phyloP scores from a whole-genome alignment of 1,284 basidiomycete species.

The Cutaneotrichosporon sp. region DNA sequence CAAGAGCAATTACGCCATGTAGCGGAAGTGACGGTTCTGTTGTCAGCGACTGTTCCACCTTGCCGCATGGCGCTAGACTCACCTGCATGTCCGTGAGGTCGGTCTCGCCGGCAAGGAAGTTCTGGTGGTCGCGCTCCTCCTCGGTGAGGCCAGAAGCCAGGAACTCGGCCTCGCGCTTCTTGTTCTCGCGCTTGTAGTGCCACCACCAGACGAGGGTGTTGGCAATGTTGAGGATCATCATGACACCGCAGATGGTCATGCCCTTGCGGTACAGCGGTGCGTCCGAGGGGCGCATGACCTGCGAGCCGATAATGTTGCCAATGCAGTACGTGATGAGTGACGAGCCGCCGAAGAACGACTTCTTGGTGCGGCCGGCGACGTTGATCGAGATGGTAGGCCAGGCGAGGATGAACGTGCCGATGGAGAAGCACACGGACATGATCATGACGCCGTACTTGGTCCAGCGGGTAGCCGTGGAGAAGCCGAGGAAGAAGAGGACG shows the following conservation, averaged over 20 bases:
- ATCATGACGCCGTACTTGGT: slow-evolving; percentile 26
- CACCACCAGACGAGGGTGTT: slow-evolving; percentile 26
- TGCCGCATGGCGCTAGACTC: too few species aligned
- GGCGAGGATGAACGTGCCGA: slow-evolving; percentile 23
- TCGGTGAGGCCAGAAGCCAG: slow-evolving; percentile 22
- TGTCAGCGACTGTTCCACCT: neutral
- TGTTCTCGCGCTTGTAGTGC: slow-evolving; percentile 33
- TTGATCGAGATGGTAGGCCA: slow-evolving; percentile 22
- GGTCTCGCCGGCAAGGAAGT: slow-evolving; percentile 34
- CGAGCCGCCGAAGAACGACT: slow-evolving; percentile 26
- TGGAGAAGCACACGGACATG: slow-evolving; percentile 25
- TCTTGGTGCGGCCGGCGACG: slow-evolving; percentile 27
- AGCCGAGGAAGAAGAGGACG: slow-evolving; percentile 29
- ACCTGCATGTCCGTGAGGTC: slow-evolving; percentile 31
- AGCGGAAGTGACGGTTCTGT: slow-evolving; percentile 20
- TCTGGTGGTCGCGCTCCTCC: slow-evolving; percentile 32
- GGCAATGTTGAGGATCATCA: slow-evolving; percentile 19
- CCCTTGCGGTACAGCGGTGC: slow-evolving; percentile 29
- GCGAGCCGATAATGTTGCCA: slow-evolving; percentile 34
- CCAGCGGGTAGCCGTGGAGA: neutral
- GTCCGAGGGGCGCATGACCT: slow-evolving; percentile 28
- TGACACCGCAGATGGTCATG: slow-evolving; percentile 26
- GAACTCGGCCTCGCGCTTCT: slow-evolving; percentile 26
- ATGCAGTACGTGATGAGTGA: slow-evolving; percentile 30
- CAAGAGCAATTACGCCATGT: neutral